Evolutionary conservation across 257 asterid species (phyloP).

Genomic region (Nicotiana undulata): DNA sequence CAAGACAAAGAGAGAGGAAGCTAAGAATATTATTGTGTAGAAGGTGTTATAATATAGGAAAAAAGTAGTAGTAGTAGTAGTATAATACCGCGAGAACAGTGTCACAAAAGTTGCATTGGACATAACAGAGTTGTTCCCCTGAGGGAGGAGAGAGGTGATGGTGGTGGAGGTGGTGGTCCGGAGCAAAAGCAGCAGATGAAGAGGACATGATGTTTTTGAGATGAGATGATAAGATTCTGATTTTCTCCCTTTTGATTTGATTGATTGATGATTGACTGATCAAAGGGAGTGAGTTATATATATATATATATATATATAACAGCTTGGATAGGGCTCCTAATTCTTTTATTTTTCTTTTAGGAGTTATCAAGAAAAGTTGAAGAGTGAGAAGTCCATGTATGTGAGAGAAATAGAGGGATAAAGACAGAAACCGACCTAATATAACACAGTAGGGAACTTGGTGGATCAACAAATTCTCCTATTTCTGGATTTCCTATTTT

Average conservation of each 20-base stretch:
- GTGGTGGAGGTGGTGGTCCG: constrained; percentile 67
- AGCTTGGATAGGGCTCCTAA: not conserved
- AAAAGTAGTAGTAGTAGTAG: not conserved
- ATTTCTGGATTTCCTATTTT: not conserved
- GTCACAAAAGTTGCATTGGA: constrained; percentile 83
- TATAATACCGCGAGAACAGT: constrained; percentile 84
- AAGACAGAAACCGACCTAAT: not conserved
- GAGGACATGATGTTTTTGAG: constrained; percentile 53
- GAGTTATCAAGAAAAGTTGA: constrained; percentile 22
- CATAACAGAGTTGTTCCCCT: constrained; percentile 94
- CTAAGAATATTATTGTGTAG: no score
- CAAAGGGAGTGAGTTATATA: constrained; percentile 12
- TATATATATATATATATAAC: not conserved
- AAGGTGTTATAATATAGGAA: not conserved
- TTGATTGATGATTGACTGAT: constrained; percentile 83
- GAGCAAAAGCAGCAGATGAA: constrained; percentile 61
- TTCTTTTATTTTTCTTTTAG: constrained; percentile 20
- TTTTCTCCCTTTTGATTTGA: constrained; percentile 50
- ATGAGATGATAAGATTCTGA: constrained; percentile 6
- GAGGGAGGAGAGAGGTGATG: constrained; percentile 28
- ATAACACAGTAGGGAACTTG: not conserved
- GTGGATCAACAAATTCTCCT: not conserved
- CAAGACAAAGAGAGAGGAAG: no score
- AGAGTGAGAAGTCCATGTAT: not conserved
- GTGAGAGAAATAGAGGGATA: not conserved